Base-by-base conservation (phyloP, 345 rosid species). In the Barbarea vulgaris region DNA sequence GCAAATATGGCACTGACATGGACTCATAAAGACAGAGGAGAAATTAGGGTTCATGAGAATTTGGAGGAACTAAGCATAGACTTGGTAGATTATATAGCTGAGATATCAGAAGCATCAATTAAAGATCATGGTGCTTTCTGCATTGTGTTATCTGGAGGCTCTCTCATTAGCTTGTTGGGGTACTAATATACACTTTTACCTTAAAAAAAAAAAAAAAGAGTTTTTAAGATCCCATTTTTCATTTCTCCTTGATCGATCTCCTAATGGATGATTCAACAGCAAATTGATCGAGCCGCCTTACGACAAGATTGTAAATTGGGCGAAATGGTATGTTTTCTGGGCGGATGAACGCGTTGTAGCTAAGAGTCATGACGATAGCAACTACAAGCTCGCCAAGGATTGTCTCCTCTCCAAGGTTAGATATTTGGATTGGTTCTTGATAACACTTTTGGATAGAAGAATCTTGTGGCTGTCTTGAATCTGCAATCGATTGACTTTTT, bases 81-180 rank as follows among this genome's bases (percentile, higher is more conserved):
- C 81, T 89, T 93, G 85, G 98, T 89, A 15, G 96, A 89, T 74
- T 88, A 87, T 75, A 80, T 91, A 84, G 94, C 93, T 70, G 91
- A 86, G 70, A 65, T 91, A 74, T 93, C 97, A 24, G 97, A 93
- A 80, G 87, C 86, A 15, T 88, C 90, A 0, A 93, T 89, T 68
- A 88, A 89, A 83, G 96, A 93, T 37, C 83, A 93, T 48, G 96
- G 93, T 6, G 84, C 81, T 68, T 89, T 91, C 85, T 87, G 93
- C 75, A 83, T 91, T 76, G 98, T 88, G 52, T 78, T 93, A 56
- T 91, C 97, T 42, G 98, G 96, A 71, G 98, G 93, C 78, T 89
- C 93, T 74, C 89, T 91, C 84, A 83, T 91, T 68, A 79, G 83
- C 80, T 81, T 87, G 66, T 76, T 93, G 83, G 87, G 97, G 97